phyloP scores from a whole-genome alignment of 768 basidiomycete species.

The Phlebiopsis gigantea region DNA sequence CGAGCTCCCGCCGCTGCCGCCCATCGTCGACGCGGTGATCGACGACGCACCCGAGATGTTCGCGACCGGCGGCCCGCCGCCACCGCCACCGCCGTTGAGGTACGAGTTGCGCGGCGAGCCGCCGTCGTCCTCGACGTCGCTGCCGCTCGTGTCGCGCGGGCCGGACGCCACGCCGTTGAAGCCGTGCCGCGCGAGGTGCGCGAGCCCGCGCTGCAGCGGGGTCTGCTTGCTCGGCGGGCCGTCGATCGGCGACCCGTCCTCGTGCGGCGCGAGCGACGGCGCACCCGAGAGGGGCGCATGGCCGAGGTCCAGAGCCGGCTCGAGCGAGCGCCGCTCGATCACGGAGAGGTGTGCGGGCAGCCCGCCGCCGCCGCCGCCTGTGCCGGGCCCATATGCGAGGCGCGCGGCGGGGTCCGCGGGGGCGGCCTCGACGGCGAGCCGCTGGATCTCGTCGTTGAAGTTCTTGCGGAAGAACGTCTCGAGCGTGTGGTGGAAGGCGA shows the following conservation, averaged over 20 bases:
- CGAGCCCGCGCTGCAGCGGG: conserved; percentile 73
- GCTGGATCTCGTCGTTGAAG: conserved; percentile 76
- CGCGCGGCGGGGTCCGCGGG: conserved; percentile 36
- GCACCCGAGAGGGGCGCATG: conserved; percentile 9
- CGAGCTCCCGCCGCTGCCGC: conserved; percentile 54
- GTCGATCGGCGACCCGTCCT: conserved; percentile 13
- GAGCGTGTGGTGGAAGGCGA: conserved; percentile 88
- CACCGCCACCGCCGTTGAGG: conserved; percentile 46
- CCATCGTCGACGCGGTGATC: conserved; percentile 57
- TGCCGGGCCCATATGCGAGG: not conserved
- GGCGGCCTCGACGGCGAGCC: conserved; percentile 52
- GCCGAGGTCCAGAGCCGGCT: conserved; percentile 13
- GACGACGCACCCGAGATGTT: conserved; percentile 42
- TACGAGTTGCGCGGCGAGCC: conserved; percentile 73
- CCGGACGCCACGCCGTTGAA: conserved; percentile 79
- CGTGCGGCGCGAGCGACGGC: conserved; percentile 13
- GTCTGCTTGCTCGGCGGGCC: conserved; percentile 48
- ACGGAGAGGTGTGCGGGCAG: conserved; percentile 34
- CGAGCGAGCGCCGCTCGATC: conserved; percentile 6
- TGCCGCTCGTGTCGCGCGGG: conserved; percentile 53
- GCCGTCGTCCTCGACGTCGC: conserved; percentile 44
- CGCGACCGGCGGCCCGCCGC: conserved; percentile 32
- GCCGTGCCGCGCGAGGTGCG: conserved; percentile 77
- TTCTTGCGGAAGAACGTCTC: conserved; percentile 83
- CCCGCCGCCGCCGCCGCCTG: conserved; percentile 22